Conservation (phyloP, 352 stramenopile species). For the Phytophthora rubi region DNA sequence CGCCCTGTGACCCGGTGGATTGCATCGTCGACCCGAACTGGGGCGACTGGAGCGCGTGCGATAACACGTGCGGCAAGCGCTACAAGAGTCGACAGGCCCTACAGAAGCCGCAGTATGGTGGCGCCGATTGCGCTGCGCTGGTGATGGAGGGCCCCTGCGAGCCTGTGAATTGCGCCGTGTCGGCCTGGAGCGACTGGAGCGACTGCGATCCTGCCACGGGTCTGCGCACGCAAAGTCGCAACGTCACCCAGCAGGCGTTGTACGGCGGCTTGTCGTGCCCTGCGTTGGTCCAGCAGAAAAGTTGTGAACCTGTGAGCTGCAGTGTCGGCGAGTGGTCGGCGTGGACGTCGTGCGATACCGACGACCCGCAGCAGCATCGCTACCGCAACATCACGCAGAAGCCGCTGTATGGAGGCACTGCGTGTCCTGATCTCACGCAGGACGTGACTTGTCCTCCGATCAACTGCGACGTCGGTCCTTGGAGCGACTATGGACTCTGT, state of each 20-base stretch:
- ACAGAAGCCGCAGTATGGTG: conserved; percentile 41
- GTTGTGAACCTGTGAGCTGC: conserved; percentile 57
- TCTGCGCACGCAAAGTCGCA: conserved; percentile 43
- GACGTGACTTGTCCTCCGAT: conserved; percentile 47
- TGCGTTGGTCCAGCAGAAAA: conserved; percentile 44
- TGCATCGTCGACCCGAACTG: conserved; percentile 52
- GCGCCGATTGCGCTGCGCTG: conserved; percentile 32
- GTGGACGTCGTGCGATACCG: conserved; percentile 63
- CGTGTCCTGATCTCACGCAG: conserved; percentile 46
- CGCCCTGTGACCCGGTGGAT: conserved; percentile 43
- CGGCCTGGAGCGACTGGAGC: conserved; percentile 49
- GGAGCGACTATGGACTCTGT: conserved; percentile 54
- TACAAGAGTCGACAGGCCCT: conserved; percentile 47
- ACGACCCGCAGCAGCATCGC: conserved; percentile 49
- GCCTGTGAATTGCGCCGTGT: conserved; percentile 55
- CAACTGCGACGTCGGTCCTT: conserved; percentile 48
- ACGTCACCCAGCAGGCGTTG: conserved; percentile 31
- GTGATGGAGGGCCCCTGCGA: conserved; percentile 49
- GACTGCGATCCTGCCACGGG: conserved; percentile 49
- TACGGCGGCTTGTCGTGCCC: conserved; percentile 54
- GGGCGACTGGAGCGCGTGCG: conserved; percentile 52
- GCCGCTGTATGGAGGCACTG: conserved; percentile 39
- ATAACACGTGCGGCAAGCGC: conserved; percentile 40
- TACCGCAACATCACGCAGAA: conserved; percentile 41
- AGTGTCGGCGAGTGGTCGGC: conserved; percentile 44